Evolutionary conservation across 345 rosid genomes (phyloP).

Genomic region (Sisymbrium irio): DNA sequence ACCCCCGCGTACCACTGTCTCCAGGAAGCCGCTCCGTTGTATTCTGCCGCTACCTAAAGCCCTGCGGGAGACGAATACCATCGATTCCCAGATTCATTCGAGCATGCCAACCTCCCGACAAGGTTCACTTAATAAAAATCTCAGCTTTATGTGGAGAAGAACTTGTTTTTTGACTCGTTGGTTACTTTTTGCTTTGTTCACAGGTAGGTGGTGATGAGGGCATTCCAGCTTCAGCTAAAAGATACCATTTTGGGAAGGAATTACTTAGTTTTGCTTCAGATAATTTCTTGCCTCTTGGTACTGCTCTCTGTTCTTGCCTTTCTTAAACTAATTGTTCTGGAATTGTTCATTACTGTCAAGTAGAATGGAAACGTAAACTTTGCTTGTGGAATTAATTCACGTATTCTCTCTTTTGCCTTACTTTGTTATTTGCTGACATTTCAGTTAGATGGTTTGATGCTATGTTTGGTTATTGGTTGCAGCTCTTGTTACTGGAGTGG

Average conservation of each 20-base stretch:
- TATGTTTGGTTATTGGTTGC: constrained; percentile 25
- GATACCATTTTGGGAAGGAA: constrained; percentile 44
- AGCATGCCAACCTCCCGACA: constrained; percentile 45
- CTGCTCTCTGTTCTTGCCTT: background rate
- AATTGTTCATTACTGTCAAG: too few species aligned
- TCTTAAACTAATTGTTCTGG: background rate
- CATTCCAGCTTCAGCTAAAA: constrained; percentile 24
- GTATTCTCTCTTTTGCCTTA: background rate
- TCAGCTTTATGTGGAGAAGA: background rate
- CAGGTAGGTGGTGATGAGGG: constrained; percentile 40
- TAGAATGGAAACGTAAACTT: too few species aligned
- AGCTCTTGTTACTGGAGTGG: constrained; percentile 87
- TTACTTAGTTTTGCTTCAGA: constrained; percentile 45
- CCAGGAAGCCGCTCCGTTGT: constrained; percentile 1
- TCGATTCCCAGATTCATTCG: constrained; percentile 36
- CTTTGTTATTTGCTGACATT: background rate
- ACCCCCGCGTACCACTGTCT: constrained; percentile 10
- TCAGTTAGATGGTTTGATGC: background rate
- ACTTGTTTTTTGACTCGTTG: background rate
- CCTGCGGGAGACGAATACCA: constrained; percentile 12
- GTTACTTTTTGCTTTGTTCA: constrained; percentile 13
- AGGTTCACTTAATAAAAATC: constrained; percentile 28
- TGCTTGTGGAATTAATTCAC: too few species aligned
- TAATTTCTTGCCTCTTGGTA: constrained; percentile 88
- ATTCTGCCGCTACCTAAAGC: constrained; percentile 26